These are phyloP conservation scores for Rubia occidens DNA, from an alignment of 305 asterid species.

Conservation along the genomic window DNA sequence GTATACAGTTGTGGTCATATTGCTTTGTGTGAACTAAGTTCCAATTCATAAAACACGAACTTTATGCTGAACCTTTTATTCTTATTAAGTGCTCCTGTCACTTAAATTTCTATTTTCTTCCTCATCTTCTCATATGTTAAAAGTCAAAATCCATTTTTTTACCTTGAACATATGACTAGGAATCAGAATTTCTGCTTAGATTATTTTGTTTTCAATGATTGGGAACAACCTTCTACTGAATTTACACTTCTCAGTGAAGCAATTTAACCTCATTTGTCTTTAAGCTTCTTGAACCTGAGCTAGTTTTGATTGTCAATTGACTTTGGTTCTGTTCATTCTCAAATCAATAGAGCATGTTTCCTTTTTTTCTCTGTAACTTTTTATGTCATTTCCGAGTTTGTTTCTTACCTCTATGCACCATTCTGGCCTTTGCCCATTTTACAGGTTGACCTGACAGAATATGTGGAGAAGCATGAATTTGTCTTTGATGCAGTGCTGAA, in stretches of 20 bases:
- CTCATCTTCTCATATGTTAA: not conserved
- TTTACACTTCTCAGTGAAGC: not conserved
- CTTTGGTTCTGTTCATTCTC: not conserved
- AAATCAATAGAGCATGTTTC: not conserved
- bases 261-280: not conserved
- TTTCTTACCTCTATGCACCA: conserved; percentile 9
- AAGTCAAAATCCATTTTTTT: not conserved
- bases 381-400: not conserved
- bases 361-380: not conserved
- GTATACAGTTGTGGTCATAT: not conserved
- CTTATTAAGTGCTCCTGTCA: not conserved
- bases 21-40: not conserved
- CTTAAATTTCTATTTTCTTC: not conserved
- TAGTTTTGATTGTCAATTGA: conserved; percentile 1
- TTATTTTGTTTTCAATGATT: not conserved
- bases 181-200: not conserved
- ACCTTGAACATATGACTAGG: not conserved
- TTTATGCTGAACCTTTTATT: not conserved
- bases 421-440: conserved; percentile 11
- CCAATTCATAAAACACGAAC: not conserved
- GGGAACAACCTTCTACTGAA: conserved; percentile 1
- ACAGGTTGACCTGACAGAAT: conserved; percentile 88
- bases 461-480: conserved; percentile 92
- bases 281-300: conserved; percentile 1
- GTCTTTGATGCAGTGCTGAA: conserved; percentile 96